These are phyloP conservation scores for Microthyrium microscopicum DNA, from an alignment of 2,329 filamentous ascomycete species.

Conservation along the genomic window DNA sequence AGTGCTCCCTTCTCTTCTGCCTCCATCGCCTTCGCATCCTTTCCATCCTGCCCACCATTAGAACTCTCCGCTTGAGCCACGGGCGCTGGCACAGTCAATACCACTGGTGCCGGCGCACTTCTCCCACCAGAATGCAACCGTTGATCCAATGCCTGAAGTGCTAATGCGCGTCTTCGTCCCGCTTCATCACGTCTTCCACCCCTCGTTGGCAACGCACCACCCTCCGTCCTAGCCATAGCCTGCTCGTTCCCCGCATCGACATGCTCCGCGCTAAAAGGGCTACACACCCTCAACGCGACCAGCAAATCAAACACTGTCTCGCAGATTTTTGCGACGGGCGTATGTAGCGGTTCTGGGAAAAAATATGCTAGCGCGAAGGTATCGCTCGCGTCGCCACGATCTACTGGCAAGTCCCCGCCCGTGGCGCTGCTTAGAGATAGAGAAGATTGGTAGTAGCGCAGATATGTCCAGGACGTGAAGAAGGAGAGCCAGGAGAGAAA, in stretches of 20 bases:
- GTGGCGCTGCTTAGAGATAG: conserved; percentile 37
- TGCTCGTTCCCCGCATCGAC: conserved; percentile 57
- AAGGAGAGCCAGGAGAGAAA: conserved; percentile 70
- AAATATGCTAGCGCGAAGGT: conserved; percentile 93
- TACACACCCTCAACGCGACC: conserved; percentile 61
- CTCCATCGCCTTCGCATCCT: background rate
- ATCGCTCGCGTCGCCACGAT: conserved; percentile 85
- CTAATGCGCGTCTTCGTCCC: conserved; percentile 73
- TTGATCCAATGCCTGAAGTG: conserved; percentile 83
- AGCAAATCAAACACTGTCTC: conserved; percentile 44
- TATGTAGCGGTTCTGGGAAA: conserved; percentile 74
- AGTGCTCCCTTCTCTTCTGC: conserved; percentile 1
- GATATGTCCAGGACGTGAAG: conserved; percentile 80
- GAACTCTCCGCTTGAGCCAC: conserved; percentile 1
- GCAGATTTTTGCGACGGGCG: conserved; percentile 31
- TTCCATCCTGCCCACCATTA: background rate
- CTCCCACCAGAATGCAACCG: conserved; percentile 61
- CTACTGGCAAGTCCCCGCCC: conserved; percentile 26
- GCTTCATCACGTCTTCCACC: conserved; percentile 62
- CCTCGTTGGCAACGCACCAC: conserved; percentile 39
- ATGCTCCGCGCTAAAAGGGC: conserved; percentile 69
- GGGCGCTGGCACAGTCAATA: background rate
- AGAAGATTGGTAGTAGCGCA: conserved; percentile 80
- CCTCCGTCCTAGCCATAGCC: conserved; percentile 47
- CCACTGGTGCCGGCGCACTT: background rate